Evolutionary conservation across 768 basidiomycete species (phyloP), one percentile per base, ranked within the genome.

Genomic region (Pilatotrama ljubarskyi): DNA sequence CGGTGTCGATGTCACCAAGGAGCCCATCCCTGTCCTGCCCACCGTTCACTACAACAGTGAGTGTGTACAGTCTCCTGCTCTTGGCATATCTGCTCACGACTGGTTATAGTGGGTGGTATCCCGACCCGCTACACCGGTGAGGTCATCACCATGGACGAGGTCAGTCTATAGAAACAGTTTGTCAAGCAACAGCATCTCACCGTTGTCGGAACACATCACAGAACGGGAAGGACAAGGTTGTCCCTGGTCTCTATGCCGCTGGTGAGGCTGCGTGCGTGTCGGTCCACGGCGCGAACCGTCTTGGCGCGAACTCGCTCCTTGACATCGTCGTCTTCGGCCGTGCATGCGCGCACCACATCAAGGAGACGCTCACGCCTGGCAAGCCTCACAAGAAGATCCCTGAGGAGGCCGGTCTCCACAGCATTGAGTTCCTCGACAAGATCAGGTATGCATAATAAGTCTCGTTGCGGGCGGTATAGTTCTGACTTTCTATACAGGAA

Each of bases 271-370:
- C 97, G 7, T 98, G 93, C 67, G 97, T 98, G 32, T 99, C 97
- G 18, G 97, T 99, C 18, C 97, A 99, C 69, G 97, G 97, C 64
- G 97, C 97, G 64, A 99, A 99, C 81, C 95, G 97, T 76, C 90
- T 99, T 54, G 97, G 97, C 68, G 97, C 97, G 72, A 99, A 99
- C 83, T 99, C 97, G 20, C 87, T 99, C 25, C 81, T 99, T 66
- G 97, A 98, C 74, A 97, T 98, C 66, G 97, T 98, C 74, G 97
- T 98, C 66, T 99, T 98, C 69, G 97, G 97, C 68, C 95, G 97
- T 75, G 96, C 97, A n/a, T 95, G 92, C 68, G 96, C 97, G 25
- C 91, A 97, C 76, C 97, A 98, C 77, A 98, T 98, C 73, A 87
- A 86, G 66, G 93, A 96, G 55, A 98, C 82, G 41, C 82, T 93